Conservation (phyloP, 768 basidiomycete genomes). For the Brasilioporus rufonigricans region DNA sequence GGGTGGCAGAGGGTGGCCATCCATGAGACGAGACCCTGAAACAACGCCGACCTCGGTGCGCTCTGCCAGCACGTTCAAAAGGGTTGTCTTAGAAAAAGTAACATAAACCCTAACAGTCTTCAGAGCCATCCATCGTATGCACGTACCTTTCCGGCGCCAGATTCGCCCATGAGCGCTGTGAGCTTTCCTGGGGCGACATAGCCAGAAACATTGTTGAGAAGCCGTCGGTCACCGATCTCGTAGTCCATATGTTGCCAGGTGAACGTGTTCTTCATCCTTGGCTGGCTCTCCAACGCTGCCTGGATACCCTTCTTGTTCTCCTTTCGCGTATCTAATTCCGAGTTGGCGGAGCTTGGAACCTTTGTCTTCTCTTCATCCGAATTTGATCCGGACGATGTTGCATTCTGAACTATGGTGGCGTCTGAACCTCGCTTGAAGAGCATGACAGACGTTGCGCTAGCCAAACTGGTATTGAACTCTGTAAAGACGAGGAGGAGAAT, state of each 20-base stretch:
- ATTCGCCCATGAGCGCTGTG: slow-evolving; percentile 75
- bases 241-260: slow-evolving; percentile 78
- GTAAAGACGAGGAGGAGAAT: slow-evolving; percentile 55
- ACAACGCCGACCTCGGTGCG: slow-evolving; percentile 38
- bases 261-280: slow-evolving; percentile 54
- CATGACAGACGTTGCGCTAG: slow-evolving; percentile 42
- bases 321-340: slow-evolving; percentile 5
- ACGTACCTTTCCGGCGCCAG: slow-evolving; percentile 45
- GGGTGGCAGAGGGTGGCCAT: slow-evolving; percentile 41
- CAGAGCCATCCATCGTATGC: no score
- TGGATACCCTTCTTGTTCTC: slow-evolving; percentile 21
- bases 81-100: slow-evolving; percentile 39
- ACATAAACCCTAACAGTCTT: no score
- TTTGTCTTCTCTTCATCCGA: slow-evolving; percentile 31
- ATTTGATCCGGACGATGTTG: slow-evolving; percentile 11
- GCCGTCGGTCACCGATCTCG: slow-evolving; percentile 52
- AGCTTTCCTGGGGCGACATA: slow-evolving; percentile 80
- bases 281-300: slow-evolving; percentile 36
- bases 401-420: slow-evolving; percentile 1
- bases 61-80: slow-evolving; percentile 46
- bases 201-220: slow-evolving; percentile 74
- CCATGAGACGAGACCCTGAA: slow-evolving; percentile 43
- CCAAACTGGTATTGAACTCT: slow-evolving; percentile 45
- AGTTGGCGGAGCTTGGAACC: slow-evolving; percentile 2
- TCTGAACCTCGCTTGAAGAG: slow-evolving; percentile 66